Conservation (phyloP, 257 asterid genomes). For the Solanum boliviense region DNA sequence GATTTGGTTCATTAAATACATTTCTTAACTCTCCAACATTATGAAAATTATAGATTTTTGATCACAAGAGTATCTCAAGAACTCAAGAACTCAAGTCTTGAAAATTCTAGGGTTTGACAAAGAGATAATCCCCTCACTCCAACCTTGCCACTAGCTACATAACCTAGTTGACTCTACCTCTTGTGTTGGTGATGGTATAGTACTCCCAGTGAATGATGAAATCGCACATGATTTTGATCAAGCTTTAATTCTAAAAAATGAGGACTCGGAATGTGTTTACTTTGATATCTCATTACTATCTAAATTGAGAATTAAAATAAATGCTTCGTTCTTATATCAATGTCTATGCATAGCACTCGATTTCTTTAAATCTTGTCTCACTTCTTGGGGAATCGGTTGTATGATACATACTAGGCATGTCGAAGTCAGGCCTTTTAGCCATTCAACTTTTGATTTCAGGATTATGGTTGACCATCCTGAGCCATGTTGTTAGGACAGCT, state of each 20-base stretch:
- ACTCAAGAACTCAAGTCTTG: neutral
- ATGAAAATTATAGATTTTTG: neutral
- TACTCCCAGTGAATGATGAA: neutral
- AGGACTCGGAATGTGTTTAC: neutral
- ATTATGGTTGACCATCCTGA: neutral
- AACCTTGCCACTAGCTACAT: neutral
- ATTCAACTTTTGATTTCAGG: neutral
- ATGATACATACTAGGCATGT: neutral
- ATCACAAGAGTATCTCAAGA: neutral
- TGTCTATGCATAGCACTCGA: neutral
- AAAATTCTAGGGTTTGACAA: neutral
- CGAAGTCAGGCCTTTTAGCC: neutral
- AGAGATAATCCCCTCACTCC: neutral
- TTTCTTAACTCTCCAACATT: neutral
- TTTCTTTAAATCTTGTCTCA: neutral
- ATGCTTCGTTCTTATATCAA: neutral
- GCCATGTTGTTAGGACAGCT: neutral
- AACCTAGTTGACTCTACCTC: neutral
- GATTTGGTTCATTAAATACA: neutral
- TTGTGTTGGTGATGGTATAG: neutral
- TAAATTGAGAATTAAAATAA: neutral
- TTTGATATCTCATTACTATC: neutral
- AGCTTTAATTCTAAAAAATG: neutral
- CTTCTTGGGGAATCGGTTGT: neutral
- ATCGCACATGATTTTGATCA: neutral